Conservation (phyloP, 257 asterid genomes). For the Nicotiana benthamiana region DNA sequence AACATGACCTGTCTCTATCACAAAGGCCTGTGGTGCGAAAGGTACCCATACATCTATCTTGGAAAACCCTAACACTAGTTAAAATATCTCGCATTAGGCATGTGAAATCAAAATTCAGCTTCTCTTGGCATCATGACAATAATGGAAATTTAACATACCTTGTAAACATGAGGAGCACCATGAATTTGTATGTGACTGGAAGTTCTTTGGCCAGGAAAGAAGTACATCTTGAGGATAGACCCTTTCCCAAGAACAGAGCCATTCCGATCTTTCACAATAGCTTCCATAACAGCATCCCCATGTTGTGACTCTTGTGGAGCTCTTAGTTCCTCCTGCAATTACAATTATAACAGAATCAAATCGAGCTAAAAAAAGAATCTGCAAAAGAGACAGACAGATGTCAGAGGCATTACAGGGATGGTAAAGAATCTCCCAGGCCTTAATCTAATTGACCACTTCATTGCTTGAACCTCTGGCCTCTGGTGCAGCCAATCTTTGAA, state of each 20-base stretch:
- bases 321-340: constrained; percentile 83
- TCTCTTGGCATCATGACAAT: background rate
- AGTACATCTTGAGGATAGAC: constrained; percentile 92
- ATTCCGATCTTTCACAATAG: constrained; percentile 88
- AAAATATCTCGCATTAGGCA: background rate
- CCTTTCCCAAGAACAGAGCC: constrained; percentile 98
- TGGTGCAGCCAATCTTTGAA: constrained; percentile 88
- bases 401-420: constrained; percentile 54
- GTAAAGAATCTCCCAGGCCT: constrained; percentile 95
- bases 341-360: constrained; percentile 29
- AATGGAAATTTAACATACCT: constrained; percentile 36
- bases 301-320: constrained; percentile 96
- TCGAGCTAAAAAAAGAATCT: constrained; percentile 17
- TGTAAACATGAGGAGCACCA: constrained; percentile 94
- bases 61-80: background rate
- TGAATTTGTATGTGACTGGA: constrained; percentile 89
- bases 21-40: background rate
- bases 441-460: constrained; percentile 96
- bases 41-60: background rate
- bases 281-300: constrained; percentile 99
- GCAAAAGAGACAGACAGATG: constrained; percentile 14
- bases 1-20: background rate
- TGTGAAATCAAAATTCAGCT: background rate
- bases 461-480: constrained; percentile 94
- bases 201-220: constrained; percentile 96